phyloP scores from a whole-genome alignment of 208 protist species.

The Leptomonas pyrrhocoris region DNA sequence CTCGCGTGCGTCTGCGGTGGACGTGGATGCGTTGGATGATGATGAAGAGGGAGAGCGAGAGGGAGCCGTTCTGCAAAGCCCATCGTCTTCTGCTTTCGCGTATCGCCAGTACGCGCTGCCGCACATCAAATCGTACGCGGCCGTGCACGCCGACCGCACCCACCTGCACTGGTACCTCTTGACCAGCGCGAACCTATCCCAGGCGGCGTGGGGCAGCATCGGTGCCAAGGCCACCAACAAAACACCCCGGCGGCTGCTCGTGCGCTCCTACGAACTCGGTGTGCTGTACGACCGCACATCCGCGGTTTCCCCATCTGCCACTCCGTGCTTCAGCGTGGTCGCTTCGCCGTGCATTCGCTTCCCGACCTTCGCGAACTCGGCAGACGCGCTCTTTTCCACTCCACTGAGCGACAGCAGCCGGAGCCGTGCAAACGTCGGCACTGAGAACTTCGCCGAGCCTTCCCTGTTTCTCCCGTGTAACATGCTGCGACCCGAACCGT shows the following conservation, averaged over 20 bases:
- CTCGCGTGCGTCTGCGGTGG: conserved; percentile 6
- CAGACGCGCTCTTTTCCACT: conserved; percentile 26
- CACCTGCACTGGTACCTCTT: conserved; percentile 72
- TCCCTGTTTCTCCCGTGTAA: conserved; percentile 59
- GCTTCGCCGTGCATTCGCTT: conserved; percentile 35
- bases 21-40: conserved; percentile 12
- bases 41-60: not conserved
- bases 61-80: not conserved
- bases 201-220: conserved; percentile 80
- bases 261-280: conserved; percentile 88
- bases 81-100: not conserved
- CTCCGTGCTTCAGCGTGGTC: conserved; percentile 40
- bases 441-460: not conserved
- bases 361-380: conserved; percentile 28
- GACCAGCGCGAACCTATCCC: conserved; percentile 86
- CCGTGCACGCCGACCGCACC: conserved; percentile 28
- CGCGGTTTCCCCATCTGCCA: conserved; percentile 4
- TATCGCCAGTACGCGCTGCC: conserved; percentile 49
- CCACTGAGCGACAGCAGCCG: conserved; percentile 2
- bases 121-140: conserved; percentile 88
- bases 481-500: conserved; percentile 58
- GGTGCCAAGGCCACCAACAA: conserved; percentile 21
- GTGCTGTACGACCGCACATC: conserved; percentile 71
- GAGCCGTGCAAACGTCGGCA: not conserved
- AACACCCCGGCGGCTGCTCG: conserved; percentile 20